Evolutionary conservation across 805 yeast species (phyloP).

Genomic region (Pichia heedii): DNA sequence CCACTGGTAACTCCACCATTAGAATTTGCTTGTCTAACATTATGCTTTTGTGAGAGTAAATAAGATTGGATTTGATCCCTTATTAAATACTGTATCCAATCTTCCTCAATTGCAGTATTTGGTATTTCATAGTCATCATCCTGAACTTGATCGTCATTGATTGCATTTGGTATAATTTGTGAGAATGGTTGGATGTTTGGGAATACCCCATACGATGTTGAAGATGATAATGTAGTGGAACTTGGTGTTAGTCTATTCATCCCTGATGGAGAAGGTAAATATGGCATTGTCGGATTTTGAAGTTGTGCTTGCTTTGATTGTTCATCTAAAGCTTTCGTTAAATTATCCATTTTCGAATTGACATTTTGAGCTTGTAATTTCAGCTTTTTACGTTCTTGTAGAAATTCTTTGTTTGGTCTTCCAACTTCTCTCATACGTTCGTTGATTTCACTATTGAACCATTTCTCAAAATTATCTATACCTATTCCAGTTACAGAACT

Average conservation of each 20-base stretch:
- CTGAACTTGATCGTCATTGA: background rate
- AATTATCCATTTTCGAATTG: conserved; percentile 24
- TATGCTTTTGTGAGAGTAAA: conserved; percentile 4
- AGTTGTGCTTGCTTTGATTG: conserved; percentile 20
- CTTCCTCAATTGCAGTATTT: conserved; percentile 20
- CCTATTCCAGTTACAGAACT: conserved; percentile 38
- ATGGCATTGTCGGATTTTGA: conserved; percentile 17
- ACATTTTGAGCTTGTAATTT: conserved; percentile 17
- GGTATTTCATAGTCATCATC: conserved; percentile 12
- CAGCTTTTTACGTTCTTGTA: conserved; percentile 17
- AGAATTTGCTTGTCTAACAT: background rate
- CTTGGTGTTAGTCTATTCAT: conserved; percentile 1
- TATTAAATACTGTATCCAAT: conserved; percentile 26
- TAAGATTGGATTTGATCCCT: conserved; percentile 17
- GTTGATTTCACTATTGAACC: conserved; percentile 43
- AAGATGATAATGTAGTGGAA: background rate
- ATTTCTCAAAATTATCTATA: conserved; percentile 41
- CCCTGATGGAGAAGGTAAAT: conserved; percentile 9
- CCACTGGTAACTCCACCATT: background rate
- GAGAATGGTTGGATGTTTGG: background rate
- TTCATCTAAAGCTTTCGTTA: conserved; percentile 26
- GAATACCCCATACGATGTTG: background rate
- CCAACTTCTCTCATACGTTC: conserved; percentile 33
- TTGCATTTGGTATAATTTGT: background rate
- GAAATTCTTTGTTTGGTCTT: conserved; percentile 23